Evolutionary conservation across 108 stramenopile genomes (phyloP), one percentile per base, ranked within the genome.

Genomic region (Fragilariopsis cylindrus): DNA sequence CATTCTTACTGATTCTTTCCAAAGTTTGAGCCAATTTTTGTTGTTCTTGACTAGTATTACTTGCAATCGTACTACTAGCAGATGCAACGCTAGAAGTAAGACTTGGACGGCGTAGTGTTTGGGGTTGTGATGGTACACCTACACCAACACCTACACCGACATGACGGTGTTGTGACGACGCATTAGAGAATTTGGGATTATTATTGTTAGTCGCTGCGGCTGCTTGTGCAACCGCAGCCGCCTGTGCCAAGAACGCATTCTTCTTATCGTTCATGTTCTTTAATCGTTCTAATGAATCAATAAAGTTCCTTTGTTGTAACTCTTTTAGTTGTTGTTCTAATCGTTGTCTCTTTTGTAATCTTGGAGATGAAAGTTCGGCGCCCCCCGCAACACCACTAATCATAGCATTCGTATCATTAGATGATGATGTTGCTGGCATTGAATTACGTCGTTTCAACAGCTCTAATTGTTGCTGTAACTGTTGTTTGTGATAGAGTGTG

Each of bases 371-470:
- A 9, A 63, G 16, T 7, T 63, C 62, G 50, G 50, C 50, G 9
- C 12, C 12, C 50, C 12, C 50, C 30, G 30, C 30, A 30, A 30
- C 30, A 30, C 30, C 30, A 30, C 30, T 30, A 30, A 30, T 30
- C 30, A 30, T 30, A 30, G 30, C 30, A 30, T 30, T 30, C 30
- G 30, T 30, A 30, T 30, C 2, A 30, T 30, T 30, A 52, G 50
- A 13, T 5, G 62, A 63, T 7, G 46, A 12, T 9, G 7, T 8
- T 7, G 39, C 7, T n/a, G 62, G 62, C 43, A 63, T 42, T n/a
- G 62, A 44, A 45, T 63, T 63, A 13, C 62, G 62, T 45, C 62
- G 62, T 45, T 44, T 63, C 19, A n/a, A 60, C 11, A 60, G 11
- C 42, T 63, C 43, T 40, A 45, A 44, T 6, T 45, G 16, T 7